Percentiles rank a stretch among this genome's conserved stretches.
These are phyloP conservation scores for Cercospora sp. DNA, from an alignment of 2,329 filamentous ascomycete genomes.

Conservation along the genomic window DNA sequence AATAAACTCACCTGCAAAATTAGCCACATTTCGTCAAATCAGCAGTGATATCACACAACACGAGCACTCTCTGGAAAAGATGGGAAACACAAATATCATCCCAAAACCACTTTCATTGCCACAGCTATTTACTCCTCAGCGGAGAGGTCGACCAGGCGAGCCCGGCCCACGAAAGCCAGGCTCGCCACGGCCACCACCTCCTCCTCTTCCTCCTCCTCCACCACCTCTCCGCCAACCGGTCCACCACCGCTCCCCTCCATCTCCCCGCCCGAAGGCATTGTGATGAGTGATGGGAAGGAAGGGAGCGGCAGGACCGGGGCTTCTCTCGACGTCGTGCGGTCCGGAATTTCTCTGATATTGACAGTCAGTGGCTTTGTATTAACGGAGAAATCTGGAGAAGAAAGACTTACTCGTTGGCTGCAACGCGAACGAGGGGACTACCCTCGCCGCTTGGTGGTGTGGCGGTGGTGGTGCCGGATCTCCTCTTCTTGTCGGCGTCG, in stretches of 20 bases:
- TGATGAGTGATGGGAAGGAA: constrained; percentile 4
- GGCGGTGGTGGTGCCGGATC: neutral
- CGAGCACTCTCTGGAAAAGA: neutral
- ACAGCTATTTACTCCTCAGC: neutral
- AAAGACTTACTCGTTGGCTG: neutral
- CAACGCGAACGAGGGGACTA: neutral
- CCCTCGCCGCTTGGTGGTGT: neutral
- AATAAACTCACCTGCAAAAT: neutral
- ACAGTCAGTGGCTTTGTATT: neutral
- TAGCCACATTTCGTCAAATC: neutral
- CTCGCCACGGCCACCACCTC: neutral
- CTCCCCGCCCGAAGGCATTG: neutral
- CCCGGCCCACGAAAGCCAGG: neutral
- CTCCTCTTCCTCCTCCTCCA: neutral
- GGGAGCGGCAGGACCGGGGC: constrained; percentile 1
- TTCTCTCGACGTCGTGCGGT: neutral
- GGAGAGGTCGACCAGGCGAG: neutral
- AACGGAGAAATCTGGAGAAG: neutral
- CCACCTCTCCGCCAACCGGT: neutral
- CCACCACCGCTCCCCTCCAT: neutral
- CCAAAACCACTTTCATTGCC: neutral
- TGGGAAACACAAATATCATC: neutral
- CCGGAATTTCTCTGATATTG: neutral
- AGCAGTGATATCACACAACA: neutral
- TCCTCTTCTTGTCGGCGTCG: neutral